A percentile compares a stretch with the other conserved stretches of the same genome.
These are phyloP conservation scores for Lotmaria passim DNA, from an alignment of 208 protist genomes.

Conservation along the genomic window DNA sequence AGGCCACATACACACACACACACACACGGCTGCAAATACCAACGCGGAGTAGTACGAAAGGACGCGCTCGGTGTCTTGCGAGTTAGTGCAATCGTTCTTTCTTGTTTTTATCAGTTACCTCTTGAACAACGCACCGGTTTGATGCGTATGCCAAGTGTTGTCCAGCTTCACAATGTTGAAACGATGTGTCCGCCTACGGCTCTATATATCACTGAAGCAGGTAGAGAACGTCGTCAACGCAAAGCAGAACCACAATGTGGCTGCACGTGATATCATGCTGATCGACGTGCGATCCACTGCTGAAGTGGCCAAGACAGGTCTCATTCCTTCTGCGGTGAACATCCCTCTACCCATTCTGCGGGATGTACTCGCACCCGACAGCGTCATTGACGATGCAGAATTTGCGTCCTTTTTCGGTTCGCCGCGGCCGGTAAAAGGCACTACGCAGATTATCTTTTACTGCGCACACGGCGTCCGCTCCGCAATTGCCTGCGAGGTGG, in stretches of 20 bases:
- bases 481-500: slow-evolving; percentile 63
- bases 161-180: slow-evolving; percentile 31
- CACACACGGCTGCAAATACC: too few relatives aligned
- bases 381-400: slow-evolving; percentile 51
- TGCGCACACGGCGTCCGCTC: slow-evolving; percentile 76
- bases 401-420: slow-evolving; percentile 56
- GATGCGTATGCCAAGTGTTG: neutral
- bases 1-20: too few relatives aligned
- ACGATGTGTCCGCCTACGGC: slow-evolving; percentile 1
- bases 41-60: too few relatives aligned
- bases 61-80: too few relatives aligned
- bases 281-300: slow-evolving; percentile 80
- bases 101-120: neutral
- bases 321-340: slow-evolving; percentile 76
- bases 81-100: too few relatives aligned
- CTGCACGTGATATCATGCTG: slow-evolving; percentile 44
- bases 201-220: slow-evolving; percentile 60
- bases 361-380: slow-evolving; percentile 40
- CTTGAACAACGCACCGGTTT: neutral
- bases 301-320: slow-evolving; percentile 65
- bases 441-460: slow-evolving; percentile 75
- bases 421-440: slow-evolving; percentile 40
- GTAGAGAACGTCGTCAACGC: slow-evolving; percentile 63
- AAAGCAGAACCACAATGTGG: slow-evolving; percentile 36
- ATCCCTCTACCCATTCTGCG: slow-evolving; percentile 65